phyloP scores from a whole-genome alignment of 305 asterid species.

The Fraxinus sp. region DNA sequence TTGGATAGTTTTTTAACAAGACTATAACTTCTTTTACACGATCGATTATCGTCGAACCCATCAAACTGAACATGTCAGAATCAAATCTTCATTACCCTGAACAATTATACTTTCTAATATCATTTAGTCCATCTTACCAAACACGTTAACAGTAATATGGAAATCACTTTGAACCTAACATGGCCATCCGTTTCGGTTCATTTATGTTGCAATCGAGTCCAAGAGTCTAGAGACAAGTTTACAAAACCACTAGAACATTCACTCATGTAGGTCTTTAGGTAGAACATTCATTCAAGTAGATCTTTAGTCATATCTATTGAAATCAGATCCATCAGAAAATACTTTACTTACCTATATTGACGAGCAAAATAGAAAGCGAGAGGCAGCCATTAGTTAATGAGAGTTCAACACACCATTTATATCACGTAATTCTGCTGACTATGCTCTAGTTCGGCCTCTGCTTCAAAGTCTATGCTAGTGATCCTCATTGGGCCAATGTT shows the following conservation, averaged over 20 bases:
- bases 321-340: not conserved
- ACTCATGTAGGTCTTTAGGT: not conserved
- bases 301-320: not conserved
- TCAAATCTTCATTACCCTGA: not conserved
- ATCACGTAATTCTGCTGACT: slow-evolving; percentile 22
- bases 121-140: not conserved
- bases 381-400: not conserved
- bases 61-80: not conserved
- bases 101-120: not conserved
- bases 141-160: not conserved
- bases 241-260: not conserved
- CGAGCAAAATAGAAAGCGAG: not conserved
- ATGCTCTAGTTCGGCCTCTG: slow-evolving; percentile 42
- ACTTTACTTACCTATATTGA: not conserved
- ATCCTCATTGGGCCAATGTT: slow-evolving; percentile 79
- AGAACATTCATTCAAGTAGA: not conserved
- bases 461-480: slow-evolving; percentile 53
- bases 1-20: not conserved
- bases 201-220: not conserved
- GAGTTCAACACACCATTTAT: slow-evolving; percentile 5
- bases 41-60: not conserved
- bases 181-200: not conserved
- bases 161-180: not conserved
- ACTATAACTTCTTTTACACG: not conserved
- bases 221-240: not conserved